A percentile compares a stretch with the other conserved stretches of the same genome.
Conservation (phyloP, 148 eudicot species). For the Nepenthes mirabilis region DNA sequence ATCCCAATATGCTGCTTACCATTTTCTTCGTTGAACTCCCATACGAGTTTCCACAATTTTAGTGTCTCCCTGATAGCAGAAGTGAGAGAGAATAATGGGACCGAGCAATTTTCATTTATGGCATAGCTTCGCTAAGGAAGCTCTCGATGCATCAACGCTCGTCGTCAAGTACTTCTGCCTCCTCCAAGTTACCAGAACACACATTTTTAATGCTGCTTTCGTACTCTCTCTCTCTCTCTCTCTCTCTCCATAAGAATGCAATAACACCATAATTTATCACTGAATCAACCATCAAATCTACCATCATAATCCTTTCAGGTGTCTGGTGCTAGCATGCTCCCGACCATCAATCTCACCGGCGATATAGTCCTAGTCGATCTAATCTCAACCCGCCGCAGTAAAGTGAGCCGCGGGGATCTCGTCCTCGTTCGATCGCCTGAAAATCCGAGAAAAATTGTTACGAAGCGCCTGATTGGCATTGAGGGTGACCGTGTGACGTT, state of each 20-base stretch:
- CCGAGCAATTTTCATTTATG: slow-evolving; percentile 13
- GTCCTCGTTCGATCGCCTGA: slow-evolving; percentile 62
- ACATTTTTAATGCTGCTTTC: slow-evolving; percentile 30
- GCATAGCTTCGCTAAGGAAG: slow-evolving; percentile 38
- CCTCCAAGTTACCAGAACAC: slow-evolving; percentile 47
- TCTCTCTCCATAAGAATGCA: not conserved
- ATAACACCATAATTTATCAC: not conserved
- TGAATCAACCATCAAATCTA: not conserved
- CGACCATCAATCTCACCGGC: slow-evolving; percentile 56
- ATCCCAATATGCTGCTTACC: too few species aligned
- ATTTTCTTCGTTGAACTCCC: too few species aligned
- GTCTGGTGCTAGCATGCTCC: slow-evolving; percentile 86
- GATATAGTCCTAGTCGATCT: slow-evolving; percentile 46
- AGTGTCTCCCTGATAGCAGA: too few species aligned
- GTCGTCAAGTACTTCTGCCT: slow-evolving; percentile 41
- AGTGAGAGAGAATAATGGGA: not conserved
- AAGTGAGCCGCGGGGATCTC: slow-evolving; percentile 43
- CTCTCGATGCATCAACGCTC: slow-evolving; percentile 16
- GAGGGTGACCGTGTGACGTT: slow-evolving; percentile 48
- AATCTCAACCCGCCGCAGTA: slow-evolving; percentile 35
- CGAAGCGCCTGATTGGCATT: slow-evolving; percentile 58
- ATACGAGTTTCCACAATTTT: too few species aligned
- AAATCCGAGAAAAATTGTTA: slow-evolving; percentile 51
- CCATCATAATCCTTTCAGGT: slow-evolving; percentile 19
- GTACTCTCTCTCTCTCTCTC: slow-evolving; percentile 19